Evolutionary conservation across 2,329 filamentous ascomycete genomes (phyloP), one percentile per base, ranked within the genome.

Genomic region (Penicillium rolfsii): DNA sequence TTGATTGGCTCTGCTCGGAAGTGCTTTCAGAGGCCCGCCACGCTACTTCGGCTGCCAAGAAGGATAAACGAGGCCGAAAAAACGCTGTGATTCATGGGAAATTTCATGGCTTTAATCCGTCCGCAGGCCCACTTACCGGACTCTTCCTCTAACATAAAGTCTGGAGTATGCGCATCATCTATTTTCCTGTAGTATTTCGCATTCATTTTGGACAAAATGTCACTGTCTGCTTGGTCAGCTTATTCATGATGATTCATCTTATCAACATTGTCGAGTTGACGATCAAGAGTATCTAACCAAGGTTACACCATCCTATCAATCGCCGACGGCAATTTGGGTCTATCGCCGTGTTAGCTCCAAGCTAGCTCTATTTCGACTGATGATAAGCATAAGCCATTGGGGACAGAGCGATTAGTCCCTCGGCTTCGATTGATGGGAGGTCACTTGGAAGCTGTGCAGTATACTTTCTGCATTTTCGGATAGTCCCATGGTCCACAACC

Each of bases 61-160:
- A 33, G 40, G 19, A 43, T 22, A 19, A 22, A 22, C 19, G 24
- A 19, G 26, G 26, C n/a, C 16, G 24, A 28, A 3, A 30, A 22
- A 22, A 16, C 24, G 5, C 35, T 58, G 26, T 64, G 57, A 64
- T 65, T 65, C 57, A 64, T 62, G 63, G 63, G 61, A 63, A 48
- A 55, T 28, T 26, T 14, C 12, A 7, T 4, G 2, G 14, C 35
- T 43, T 50, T 19, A 30, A 30, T 63, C 62, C 62, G 60, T 64
- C 60, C 56, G 62, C 49, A 35, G 52, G 46, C 53, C 46, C 58
- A 58, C 49, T 43, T 48, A 1, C 45, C n/a, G 45, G 45, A 43
- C 16, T 7, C 50, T 50, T n/a, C 33, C 12, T 30, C 43, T 14
- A 46, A 26, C 45, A 28, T 64, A 55, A 52, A 58, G 55, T 8